Conservation (phyloP, 1,284 basidiomycete species). For the Limonomyces culmigenus region DNA sequence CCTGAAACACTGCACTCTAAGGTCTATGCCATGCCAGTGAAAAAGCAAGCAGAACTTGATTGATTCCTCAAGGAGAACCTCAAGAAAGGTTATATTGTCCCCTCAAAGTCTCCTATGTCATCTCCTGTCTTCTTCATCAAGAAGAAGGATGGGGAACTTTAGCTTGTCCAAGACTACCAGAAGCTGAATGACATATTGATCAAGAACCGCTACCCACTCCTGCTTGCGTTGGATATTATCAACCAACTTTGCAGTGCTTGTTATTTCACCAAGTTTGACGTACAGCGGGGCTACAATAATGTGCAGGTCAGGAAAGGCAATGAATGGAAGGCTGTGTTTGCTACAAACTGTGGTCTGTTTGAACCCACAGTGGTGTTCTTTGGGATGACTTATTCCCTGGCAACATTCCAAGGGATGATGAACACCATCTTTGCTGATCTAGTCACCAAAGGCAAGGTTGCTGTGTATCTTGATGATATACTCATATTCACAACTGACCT, state of each 20-base stretch:
- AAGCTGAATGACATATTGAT: slow-evolving; percentile 1
- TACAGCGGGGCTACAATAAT: slow-evolving; percentile 11
- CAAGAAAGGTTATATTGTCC: slow-evolving; percentile 4
- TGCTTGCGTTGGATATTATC: slow-evolving; percentile 14
- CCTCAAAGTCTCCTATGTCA: slow-evolving; percentile 7
- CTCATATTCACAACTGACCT: slow-evolving; percentile 5
- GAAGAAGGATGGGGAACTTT: slow-evolving; percentile 19
- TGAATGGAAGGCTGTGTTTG: slow-evolving; percentile 12
- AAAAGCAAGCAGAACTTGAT: slow-evolving; percentile 11
- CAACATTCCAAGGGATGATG: slow-evolving; percentile 10
- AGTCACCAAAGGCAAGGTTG: slow-evolving; percentile 2
- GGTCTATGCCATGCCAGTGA: slow-evolving; percentile 11
- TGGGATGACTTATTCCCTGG: slow-evolving; percentile 11
- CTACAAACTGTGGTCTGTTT: slow-evolving; percentile 3
- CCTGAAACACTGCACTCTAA: slow-evolving; percentile 5
- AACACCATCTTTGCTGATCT: slow-evolving; percentile 7
- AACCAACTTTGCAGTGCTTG: slow-evolving; percentile 10
- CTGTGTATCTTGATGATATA: slow-evolving; percentile 8
- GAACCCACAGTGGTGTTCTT: slow-evolving; percentile 12
- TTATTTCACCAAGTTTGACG: slow-evolving; percentile 15
- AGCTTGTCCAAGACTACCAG: slow-evolving; percentile 3
- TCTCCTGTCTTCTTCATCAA: slow-evolving; percentile 18
- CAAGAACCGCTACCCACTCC: slow-evolving; percentile 10
- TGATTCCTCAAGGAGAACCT: slow-evolving; percentile 17
- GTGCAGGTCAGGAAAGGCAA: slow-evolving; percentile 9